Percentiles rank a stretch among this genome's conserved stretches.
phyloP scores from a whole-genome alignment of 768 basidiomycete genomes.

The Grammothele lineata region DNA sequence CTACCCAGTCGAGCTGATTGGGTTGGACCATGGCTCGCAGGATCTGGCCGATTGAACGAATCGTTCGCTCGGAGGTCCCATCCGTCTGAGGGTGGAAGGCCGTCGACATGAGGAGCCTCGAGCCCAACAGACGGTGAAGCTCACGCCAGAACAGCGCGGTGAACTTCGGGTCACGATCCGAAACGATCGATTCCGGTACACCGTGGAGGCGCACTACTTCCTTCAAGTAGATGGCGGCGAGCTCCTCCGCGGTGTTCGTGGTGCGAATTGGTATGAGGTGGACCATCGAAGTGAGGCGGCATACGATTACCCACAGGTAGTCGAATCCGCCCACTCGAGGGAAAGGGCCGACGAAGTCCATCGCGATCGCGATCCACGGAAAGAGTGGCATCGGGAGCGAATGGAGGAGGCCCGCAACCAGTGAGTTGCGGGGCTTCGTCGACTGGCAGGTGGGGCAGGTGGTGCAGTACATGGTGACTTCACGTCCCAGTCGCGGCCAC shows the following conservation, averaged over 20 bases:
- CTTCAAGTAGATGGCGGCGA: conserved; percentile 13
- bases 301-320: conserved; percentile 23
- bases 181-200: conserved; percentile 22
- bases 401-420: conserved; percentile 32
- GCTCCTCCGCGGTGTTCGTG: conserved; percentile 11
- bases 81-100: conserved; percentile 31
- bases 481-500: conserved; percentile 26
- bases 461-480: conserved; percentile 18
- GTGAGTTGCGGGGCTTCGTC: no score
- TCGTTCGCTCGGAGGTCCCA: conserved; percentile 19
- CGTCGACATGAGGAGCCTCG: conserved; percentile 24
- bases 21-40: conserved; percentile 4
- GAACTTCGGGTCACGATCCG: conserved; percentile 31
- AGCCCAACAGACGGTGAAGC: conserved; percentile 16
- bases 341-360: conserved; percentile 38
- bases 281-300: conserved; percentile 17
- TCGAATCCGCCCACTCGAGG: conserved; percentile 25
- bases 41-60: conserved; percentile 13
- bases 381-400: conserved; percentile 24
- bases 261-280: conserved; percentile 16
- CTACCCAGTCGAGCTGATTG: conserved; percentile 27
- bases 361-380: conserved; percentile 35
- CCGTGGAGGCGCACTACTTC: conserved; percentile 23
- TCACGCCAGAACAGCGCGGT: conserved; percentile 33
- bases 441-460: conserved; percentile 21